Evolutionary conservation across 768 basidiomycete genomes (phyloP), one percentile per base, ranked within the genome.

Genomic region (Pleurotus djamor): DNA sequence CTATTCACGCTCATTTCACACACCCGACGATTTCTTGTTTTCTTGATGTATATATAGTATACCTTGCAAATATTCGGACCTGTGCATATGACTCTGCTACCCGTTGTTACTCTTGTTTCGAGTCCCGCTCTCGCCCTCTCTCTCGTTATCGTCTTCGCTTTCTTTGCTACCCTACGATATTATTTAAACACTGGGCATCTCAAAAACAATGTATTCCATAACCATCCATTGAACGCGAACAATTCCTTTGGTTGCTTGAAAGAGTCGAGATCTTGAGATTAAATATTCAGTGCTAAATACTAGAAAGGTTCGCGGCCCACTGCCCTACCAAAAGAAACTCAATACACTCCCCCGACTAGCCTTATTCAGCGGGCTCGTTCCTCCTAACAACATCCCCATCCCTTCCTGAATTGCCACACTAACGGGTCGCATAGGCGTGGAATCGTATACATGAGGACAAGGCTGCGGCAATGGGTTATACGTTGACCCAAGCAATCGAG

Each of bases 361-460:
- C 73, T 9, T 65, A 60, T 38, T 38, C 4, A 5, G 67, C 63
- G 33, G 37, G 2, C 37, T 45, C n/a, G 45, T 47, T 14, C 59
- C 55, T 21, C 83, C 81, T 6, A 89, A 68, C 45, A 91, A 74
- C 66, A 88, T 76, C 9, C 85, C 83, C 35, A 90, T 80, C n/a
- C 88, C 87, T 59, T 84, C 85, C 66, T 89, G 87, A 13, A 91
- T 85, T 21, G 87, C 90, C 41, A 83, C 82, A 66, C 86, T 88
- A 17, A 91, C 89, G 6, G 88, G 87, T 14, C 86, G 74, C 85
- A 91, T 88, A 16, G 88, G 86, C 14, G 85, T 79, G 14, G 86
- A 83, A 68, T 93, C 91, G 64, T 82, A 91, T 1, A 91, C 87
- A 69, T 93, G 91, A 7, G 90, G 89, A 60, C 84, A 87, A 2